Percentiles rank a stretch among this genome's conserved stretches.
Evolutionary conservation across 2,329 filamentous ascomycete species (phyloP).

Genomic region (Rhynchosporium graminicola): DNA sequence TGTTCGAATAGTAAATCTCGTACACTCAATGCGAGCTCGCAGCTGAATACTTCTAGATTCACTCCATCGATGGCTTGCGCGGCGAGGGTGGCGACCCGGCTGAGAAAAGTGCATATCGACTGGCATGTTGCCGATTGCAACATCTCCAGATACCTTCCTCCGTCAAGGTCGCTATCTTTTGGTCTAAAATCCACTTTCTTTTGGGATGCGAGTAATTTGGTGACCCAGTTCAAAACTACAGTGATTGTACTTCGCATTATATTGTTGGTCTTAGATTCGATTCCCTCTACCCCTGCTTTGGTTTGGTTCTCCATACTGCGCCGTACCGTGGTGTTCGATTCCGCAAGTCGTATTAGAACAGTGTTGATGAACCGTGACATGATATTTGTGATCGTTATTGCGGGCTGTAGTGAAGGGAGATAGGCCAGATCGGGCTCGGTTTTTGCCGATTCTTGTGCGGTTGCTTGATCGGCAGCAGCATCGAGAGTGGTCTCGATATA

Average conservation of each 20-base stretch:
- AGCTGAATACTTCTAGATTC: constrained; percentile 80
- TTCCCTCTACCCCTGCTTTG: constrained; percentile 56
- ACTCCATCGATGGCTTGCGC: constrained; percentile 74
- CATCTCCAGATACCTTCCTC: constrained; percentile 59
- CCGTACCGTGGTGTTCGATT: constrained; percentile 83
- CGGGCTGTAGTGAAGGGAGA: constrained; percentile 74
- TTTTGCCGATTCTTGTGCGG: constrained; percentile 75
- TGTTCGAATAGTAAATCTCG: constrained; percentile 83
- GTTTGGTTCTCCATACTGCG: constrained; percentile 70
- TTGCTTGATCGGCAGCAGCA: constrained; percentile 71
- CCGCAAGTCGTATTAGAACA: constrained; percentile 85
- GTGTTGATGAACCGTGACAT: constrained; percentile 92
- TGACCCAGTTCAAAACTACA: constrained; percentile 63
- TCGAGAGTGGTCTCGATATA: constrained; percentile 68
- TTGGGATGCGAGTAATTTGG: constrained; percentile 62
- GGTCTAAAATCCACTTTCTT: constrained; percentile 72
- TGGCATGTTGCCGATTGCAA: constrained; percentile 86
- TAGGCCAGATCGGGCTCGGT: constrained; percentile 86
- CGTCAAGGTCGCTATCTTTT: constrained; percentile 60
- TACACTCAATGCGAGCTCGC: constrained; percentile 79
- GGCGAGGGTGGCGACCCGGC: constrained; percentile 62
- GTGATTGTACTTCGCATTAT: constrained; percentile 70
- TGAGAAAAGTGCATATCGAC: constrained; percentile 77
- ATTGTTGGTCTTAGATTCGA: constrained; percentile 69
- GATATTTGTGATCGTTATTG: constrained; percentile 86